These are phyloP conservation scores for Yamadazyma scolyti DNA, from an alignment of 805 yeast genomes.

Conservation along the genomic window DNA sequence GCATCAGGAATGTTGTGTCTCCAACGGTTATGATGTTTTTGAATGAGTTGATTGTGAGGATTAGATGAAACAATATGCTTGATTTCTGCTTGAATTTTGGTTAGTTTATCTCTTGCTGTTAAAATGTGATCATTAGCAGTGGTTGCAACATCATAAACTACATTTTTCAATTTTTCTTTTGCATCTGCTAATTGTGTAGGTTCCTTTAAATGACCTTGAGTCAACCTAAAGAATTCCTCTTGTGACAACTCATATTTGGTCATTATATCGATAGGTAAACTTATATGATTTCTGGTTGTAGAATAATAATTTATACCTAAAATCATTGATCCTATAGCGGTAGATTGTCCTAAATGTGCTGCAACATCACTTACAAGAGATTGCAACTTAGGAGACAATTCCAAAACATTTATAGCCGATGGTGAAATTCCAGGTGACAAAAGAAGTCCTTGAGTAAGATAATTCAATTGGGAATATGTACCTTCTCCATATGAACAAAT, in stretches of 20 bases:
- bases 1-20: conserved; percentile 55
- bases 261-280: conserved; percentile 63
- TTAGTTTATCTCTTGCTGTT: conserved; percentile 58
- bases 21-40: conserved; percentile 32
- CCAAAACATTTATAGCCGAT: conserved; percentile 47
- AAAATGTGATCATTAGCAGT: conserved; percentile 77
- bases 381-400: conserved; percentile 42
- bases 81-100: conserved; percentile 35
- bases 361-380: conserved; percentile 52
- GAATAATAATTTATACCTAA: conserved; percentile 61
- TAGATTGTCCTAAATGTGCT: conserved; percentile 83
- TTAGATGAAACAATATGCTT: conserved; percentile 19
- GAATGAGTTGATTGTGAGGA: conserved; percentile 22
- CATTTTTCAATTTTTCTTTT: conserved; percentile 45
- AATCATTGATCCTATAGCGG: conserved; percentile 63
- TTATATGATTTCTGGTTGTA: conserved; percentile 43
- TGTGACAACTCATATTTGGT: conserved; percentile 54
- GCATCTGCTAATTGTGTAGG: conserved; percentile 18
- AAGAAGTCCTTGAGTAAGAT: conserved; percentile 56
- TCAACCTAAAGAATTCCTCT: conserved; percentile 52
- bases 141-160: conserved; percentile 66
- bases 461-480: conserved; percentile 67
- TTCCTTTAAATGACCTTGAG: conserved; percentile 38
- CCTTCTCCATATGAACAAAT: conserved; percentile 81
- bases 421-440: conserved; percentile 59